phyloP scores from a whole-genome alignment of 2,329 filamentous ascomycete genomes.

The Thielaviopsis musarum region DNA sequence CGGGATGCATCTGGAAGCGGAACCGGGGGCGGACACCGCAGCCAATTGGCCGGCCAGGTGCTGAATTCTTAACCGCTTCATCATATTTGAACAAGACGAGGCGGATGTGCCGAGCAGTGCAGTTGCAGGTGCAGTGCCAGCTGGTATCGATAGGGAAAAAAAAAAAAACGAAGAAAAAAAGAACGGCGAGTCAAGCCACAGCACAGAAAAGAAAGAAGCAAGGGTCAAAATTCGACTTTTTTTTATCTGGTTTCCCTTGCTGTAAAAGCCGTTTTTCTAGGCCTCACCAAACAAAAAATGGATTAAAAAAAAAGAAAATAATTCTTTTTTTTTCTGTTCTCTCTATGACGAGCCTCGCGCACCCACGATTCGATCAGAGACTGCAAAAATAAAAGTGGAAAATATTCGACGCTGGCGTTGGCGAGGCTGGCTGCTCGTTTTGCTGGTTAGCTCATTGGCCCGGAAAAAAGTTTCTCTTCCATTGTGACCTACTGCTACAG shows the following conservation, averaged over 20 bases:
- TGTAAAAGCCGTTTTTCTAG: neutral
- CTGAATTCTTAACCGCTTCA: conserved; percentile 13
- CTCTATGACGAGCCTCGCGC: too few species aligned
- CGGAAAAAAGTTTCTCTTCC: conserved; percentile 6
- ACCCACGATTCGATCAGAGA: too few species aligned
- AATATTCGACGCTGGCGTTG: too few species aligned
- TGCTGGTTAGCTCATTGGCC: neutral
- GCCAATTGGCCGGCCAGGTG: conserved; percentile 12
- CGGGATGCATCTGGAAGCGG: conserved; percentile 1
- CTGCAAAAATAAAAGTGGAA: too few species aligned
- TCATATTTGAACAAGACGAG: conserved; percentile 7
- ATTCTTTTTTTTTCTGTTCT: too few species aligned
- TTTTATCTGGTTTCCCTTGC: neutral
- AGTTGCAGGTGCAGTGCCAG: conserved; percentile 1
- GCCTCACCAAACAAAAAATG: neutral
- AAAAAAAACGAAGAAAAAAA: neutral
- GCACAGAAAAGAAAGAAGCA: too few species aligned
- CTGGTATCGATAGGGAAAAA: neutral
- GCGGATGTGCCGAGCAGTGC: neutral
- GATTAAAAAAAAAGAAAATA: neutral
- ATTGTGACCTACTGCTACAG: too few species aligned
- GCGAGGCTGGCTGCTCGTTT: neutral
- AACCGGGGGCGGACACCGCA: conserved; percentile 4
- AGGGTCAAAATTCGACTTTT: too few species aligned
- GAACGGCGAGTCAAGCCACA: too few species aligned